These are phyloP conservation scores for Pseudopyricularia cyperi DNA, from an alignment of 2,329 filamentous ascomycete species.

Conservation along the genomic window DNA sequence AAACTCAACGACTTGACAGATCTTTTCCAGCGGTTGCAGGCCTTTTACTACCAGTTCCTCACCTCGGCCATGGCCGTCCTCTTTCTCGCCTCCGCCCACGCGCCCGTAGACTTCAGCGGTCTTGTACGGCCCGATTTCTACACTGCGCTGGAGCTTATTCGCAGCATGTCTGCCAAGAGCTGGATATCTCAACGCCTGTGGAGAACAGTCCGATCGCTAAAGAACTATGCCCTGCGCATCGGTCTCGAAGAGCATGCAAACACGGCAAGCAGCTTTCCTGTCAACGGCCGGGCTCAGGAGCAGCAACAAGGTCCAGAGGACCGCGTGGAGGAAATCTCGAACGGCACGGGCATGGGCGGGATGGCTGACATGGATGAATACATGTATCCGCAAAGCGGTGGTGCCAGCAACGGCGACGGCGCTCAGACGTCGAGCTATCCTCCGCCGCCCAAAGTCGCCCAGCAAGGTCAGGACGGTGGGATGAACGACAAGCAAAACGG, in stretches of 20 bases:
- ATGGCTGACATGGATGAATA: background rate
- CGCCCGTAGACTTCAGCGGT: constrained; percentile 56
- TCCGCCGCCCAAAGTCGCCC: background rate
- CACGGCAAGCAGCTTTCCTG: constrained; percentile 37
- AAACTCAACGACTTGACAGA: constrained; percentile 60
- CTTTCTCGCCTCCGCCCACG: constrained; percentile 65
- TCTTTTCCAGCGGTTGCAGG: constrained; percentile 58
- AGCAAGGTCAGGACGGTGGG: background rate
- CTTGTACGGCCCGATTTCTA: constrained; percentile 65
- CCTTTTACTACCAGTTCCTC: constrained; percentile 71
- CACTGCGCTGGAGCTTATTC: constrained; percentile 61
- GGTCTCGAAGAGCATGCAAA: constrained; percentile 44
- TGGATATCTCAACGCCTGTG: constrained; percentile 62
- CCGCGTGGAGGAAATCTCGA: background rate
- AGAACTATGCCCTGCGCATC: constrained; percentile 57
- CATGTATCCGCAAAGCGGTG: background rate
- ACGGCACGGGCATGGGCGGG: background rate
- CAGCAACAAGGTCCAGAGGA: background rate
- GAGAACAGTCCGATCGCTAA: constrained; percentile 58
- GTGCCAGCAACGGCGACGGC: background rate
- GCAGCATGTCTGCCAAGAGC: constrained; percentile 57
- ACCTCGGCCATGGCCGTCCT: constrained; percentile 62
- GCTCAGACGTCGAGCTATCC: background rate
- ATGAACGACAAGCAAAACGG: constrained; percentile 27
- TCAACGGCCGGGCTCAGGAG: constrained; percentile 29